Base-by-base conservation (phyloP, 2,329 filamentous ascomycete species). In the Aspergillus hortae region DNA sequence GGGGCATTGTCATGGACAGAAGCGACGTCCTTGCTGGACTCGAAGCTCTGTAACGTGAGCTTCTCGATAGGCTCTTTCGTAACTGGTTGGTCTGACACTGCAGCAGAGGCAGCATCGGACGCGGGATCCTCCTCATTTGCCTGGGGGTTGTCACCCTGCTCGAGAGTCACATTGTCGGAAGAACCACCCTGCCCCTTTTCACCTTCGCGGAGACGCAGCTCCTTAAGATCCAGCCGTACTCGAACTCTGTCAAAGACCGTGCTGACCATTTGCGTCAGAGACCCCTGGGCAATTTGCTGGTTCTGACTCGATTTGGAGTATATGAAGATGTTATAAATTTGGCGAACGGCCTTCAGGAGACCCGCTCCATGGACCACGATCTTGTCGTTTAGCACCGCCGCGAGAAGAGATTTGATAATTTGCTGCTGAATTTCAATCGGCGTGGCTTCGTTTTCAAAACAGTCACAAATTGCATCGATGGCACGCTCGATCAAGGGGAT, bases 401-500 rank as follows among this genome's bases (percentile, higher is more conserved):
- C 92, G 54, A 99, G 78, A 54, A 99, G 79, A 2, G 94, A 97
- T 75, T 99, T 97, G 70, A 99, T 90, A 62, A 99, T 99, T 74
- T 99, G 94, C 63, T 97, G 83, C 72, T 99, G 94, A 44, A 97
- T 88, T 70, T 96, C 92, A 48, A 88, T 82, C 3, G 90, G 86
- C 0, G 95, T 99, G 1, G 89, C 89, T 75, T 99, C 94, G 67
- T 94, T 92, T 68, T 97, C 92, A 69, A 99, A 99, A 71, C 94
- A 99, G 68, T 97, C 92, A 79, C 94, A 99, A 78, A 99, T 99
- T 33, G 94, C 96, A 74, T 99, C 95, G 66, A 99, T 99, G 53
- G 95, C 94, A 59, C 92, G 84, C 74, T 99, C 95, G 67, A 99
- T 99, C 60, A 99, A 79, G 14, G 92, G 92, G 4, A 88, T 79